Evolutionary conservation across 805 yeast genomes (phyloP).

Genomic region (Candida broadrunensis): DNA sequence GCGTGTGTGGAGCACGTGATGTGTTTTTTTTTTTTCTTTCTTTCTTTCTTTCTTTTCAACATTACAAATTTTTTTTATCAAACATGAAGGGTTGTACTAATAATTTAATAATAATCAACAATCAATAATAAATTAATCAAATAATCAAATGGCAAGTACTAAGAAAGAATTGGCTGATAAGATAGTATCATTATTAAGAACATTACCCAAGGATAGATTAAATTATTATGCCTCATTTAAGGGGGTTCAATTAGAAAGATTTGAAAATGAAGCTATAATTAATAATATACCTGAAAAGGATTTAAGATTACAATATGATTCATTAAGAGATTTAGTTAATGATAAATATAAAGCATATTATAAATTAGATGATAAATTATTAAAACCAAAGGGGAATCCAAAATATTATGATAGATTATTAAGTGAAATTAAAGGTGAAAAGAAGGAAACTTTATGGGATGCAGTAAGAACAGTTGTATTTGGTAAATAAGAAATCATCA

Average conservation of each 20-base stretch:
- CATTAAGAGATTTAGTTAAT: slow-evolving; percentile 54
- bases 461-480: slow-evolving; percentile 74
- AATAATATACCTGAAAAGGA: slow-evolving; percentile 44
- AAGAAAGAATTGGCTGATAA: slow-evolving; percentile 52
- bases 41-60: too few species aligned
- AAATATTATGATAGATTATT: slow-evolving; percentile 68
- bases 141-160: too few species aligned
- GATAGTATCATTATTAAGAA: slow-evolving; percentile 55
- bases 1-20: too few species aligned
- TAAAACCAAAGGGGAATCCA: slow-evolving; percentile 84
- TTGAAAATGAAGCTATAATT: slow-evolving; percentile 30
- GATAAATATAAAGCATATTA: slow-evolving; percentile 66
- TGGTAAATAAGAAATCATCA: slow-evolving; percentile 68
- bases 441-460: slow-evolving; percentile 59
- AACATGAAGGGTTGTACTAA: too few species aligned
- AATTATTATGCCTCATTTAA: slow-evolving; percentile 70
- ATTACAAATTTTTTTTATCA: too few species aligned
- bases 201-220: slow-evolving; percentile 66
- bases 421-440: slow-evolving; percentile 68
- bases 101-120: too few species aligned
- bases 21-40: too few species aligned
- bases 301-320: slow-evolving; percentile 56
- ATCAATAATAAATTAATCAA: too few species aligned
- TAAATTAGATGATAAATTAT: slow-evolving; percentile 60
- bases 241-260: slow-evolving; percentile 52